A percentile compares a stretch with the other conserved stretches of the same genome.
Evolutionary conservation across 305 asterid genomes (phyloP).

Genomic region (Fraxinus albicans): DNA sequence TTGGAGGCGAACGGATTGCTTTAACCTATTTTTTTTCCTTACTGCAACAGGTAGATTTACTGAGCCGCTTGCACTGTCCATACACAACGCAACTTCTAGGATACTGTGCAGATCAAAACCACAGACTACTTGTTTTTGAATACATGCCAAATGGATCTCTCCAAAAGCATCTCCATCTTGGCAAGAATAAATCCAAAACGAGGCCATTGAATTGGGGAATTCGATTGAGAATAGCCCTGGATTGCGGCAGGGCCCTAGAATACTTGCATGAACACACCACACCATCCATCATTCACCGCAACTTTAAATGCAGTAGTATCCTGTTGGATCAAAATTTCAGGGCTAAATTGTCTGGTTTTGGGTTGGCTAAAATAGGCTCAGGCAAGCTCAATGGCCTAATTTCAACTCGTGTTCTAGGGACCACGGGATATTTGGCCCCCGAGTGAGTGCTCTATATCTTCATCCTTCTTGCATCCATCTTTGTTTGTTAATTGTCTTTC

Average conservation of each 20-base stretch:
- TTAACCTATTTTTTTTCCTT: neutral
- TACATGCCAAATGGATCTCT: conserved; percentile 65
- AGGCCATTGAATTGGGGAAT: conserved; percentile 51
- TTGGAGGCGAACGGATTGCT: neutral
- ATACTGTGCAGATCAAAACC: conserved; percentile 78
- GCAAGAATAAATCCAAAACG: neutral
- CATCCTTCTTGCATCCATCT: conserved; percentile 1
- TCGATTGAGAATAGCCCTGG: conserved; percentile 62
- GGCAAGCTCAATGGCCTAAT: conserved; percentile 67
- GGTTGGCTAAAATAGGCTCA: conserved; percentile 71
- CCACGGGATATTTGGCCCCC: conserved; percentile 83
- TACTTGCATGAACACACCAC: conserved; percentile 64
- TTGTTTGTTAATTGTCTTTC: neutral
- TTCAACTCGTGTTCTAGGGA: conserved; percentile 75
- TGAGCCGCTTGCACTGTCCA: conserved; percentile 62
- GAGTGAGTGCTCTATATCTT: conserved; percentile 52
- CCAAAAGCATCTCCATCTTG: conserved; percentile 37
- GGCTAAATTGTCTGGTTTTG: conserved; percentile 70
- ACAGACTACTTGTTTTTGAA: conserved; percentile 59
- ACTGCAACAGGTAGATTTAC: conserved; percentile 40
- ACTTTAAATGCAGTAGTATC: conserved; percentile 66
- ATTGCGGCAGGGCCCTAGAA: conserved; percentile 73
- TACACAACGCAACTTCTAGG: conserved; percentile 66
- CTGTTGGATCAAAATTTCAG: conserved; percentile 58
- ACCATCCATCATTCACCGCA: conserved; percentile 76